These are phyloP conservation scores for Talaromyces sp. DNA, from an alignment of 2,329 filamentous ascomycete genomes.

Conservation along the genomic window DNA sequence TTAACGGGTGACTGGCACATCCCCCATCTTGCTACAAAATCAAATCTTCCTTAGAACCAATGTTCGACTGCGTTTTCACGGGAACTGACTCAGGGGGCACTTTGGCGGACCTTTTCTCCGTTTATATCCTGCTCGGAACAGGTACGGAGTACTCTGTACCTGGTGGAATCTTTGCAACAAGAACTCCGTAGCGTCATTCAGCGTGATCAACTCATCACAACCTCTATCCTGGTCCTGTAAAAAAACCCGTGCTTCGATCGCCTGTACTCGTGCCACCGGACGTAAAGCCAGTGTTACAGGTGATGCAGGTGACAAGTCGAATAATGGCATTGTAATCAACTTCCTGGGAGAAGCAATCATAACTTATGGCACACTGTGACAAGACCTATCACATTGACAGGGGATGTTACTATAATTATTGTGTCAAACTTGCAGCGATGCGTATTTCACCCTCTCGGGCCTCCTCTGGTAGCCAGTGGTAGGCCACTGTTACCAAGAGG, in stretches of 20 bases:
- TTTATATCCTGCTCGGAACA: background rate
- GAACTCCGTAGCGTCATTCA: background rate
- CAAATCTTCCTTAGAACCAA: background rate
- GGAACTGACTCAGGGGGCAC: background rate
- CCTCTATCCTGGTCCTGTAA: background rate
- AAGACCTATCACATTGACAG: background rate
- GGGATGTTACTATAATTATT: background rate
- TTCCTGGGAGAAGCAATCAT: background rate
- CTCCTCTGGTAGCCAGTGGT: background rate
- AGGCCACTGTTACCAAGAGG: background rate
- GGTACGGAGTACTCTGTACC: background rate
- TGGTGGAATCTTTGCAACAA: background rate
- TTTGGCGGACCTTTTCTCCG: background rate
- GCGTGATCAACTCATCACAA: background rate
- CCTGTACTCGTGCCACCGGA: background rate
- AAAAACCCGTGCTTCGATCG: background rate
- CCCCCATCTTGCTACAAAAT: background rate
- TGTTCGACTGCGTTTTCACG: background rate
- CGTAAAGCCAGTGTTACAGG: background rate
- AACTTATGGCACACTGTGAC: background rate
- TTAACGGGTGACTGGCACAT: background rate
- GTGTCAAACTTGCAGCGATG: background rate
- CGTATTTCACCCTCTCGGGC: background rate
- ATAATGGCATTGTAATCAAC: background rate
- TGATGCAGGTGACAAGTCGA: background rate